A percentile compares a stretch with the other conserved stretches of the same genome.
Conservation (phyloP, 2,329 filamentous ascomycete genomes). For the Talaromyces sp. region DNA sequence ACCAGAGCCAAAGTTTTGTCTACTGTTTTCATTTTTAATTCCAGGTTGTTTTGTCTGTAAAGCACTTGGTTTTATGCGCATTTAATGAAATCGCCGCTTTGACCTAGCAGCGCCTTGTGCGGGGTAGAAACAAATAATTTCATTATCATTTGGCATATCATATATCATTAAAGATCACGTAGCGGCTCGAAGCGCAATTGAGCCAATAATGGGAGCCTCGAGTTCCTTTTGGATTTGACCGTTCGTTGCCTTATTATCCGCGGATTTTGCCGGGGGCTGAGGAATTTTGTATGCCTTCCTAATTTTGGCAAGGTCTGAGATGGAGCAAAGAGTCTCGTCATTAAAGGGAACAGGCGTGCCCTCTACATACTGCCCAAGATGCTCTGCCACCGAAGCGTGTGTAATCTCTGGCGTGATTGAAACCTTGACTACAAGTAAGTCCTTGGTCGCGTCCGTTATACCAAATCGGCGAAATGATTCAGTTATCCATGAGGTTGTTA, state of each 20-base stretch:
- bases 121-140: background rate
- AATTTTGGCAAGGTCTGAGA: constrained; percentile 64
- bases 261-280: constrained; percentile 42
- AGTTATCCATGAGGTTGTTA: constrained; percentile 55
- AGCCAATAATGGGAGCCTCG: constrained; percentile 65
- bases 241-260: constrained; percentile 15
- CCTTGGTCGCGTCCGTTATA: constrained; percentile 62
- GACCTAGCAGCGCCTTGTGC: background rate
- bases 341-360: constrained; percentile 56
- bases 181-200: constrained; percentile 69
- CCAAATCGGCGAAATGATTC: constrained; percentile 89
- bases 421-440: constrained; percentile 78
- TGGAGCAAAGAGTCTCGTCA: constrained; percentile 55
- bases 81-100: background rate
- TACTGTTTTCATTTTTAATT: background rate
- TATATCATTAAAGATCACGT: constrained; percentile 22
- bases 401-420: constrained; percentile 47
- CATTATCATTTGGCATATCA: background rate
- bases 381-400: constrained; percentile 48
- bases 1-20: background rate
- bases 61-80: background rate
- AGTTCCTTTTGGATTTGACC: constrained; percentile 33
- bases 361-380: constrained; percentile 58
- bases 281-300: constrained; percentile 85
- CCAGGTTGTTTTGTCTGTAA: background rate